Conservation (phyloP, 345 rosid genomes). For the Acer yangbiense region DNA sequence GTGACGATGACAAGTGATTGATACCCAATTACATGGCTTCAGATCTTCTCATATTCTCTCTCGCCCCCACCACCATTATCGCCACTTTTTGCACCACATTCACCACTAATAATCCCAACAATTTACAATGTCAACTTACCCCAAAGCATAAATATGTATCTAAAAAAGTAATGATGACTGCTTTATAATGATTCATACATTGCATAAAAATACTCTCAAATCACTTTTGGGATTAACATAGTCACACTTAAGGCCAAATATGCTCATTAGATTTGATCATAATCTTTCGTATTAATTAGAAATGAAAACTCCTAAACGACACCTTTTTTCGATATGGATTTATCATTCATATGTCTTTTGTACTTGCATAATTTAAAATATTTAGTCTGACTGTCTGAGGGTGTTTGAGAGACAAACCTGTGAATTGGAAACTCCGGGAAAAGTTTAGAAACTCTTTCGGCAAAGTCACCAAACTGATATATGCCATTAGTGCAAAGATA, state of each 20-base stretch:
- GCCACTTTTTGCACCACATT: slow-evolving; percentile 5
- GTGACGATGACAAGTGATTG: neutral
- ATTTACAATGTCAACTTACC: neutral
- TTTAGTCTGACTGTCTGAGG: neutral
- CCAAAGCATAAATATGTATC: neutral
- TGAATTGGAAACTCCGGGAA: slow-evolving; percentile 68
- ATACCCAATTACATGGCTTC: neutral
- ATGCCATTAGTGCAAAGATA: slow-evolving; percentile 80
- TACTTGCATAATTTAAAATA: neutral
- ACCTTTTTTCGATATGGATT: neutral
- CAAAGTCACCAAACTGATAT: slow-evolving; percentile 72
- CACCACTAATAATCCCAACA: slow-evolving; percentile 2
- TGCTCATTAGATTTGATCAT: neutral
- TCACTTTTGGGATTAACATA: neutral
- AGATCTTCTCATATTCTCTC: neutral
- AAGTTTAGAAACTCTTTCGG: slow-evolving; percentile 57
- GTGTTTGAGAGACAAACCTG: slow-evolving; percentile 37
- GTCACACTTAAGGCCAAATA: neutral
- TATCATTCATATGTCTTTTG: neutral
- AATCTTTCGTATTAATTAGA: neutral
- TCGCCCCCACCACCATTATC: neutral
- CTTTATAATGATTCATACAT: neutral
- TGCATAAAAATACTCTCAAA: slow-evolving; percentile 2
- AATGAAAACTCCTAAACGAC: neutral
- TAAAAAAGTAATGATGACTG: neutral